Percentiles rank a stretch among this genome's conserved stretches.
Conservation (phyloP, 495 filamentous ascomycete species). For the Penicillium psychrofluorescens region DNA sequence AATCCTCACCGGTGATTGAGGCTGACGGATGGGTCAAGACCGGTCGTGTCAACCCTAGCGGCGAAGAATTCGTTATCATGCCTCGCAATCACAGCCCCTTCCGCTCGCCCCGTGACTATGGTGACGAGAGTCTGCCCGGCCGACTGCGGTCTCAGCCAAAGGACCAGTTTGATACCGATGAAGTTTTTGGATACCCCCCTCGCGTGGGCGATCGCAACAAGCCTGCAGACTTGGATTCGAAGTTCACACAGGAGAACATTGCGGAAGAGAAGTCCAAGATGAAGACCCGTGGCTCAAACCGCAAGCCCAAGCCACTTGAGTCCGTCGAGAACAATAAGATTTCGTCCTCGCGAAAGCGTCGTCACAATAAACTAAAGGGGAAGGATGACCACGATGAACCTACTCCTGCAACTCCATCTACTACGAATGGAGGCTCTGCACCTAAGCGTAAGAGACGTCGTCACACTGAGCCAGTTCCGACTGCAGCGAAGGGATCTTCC, state of each 20-base stretch:
- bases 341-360: conserved; percentile 4
- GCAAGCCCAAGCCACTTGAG: background rate
- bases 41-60: conserved; percentile 25
- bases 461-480: background rate
- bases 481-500: background rate
- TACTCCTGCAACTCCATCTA: no score
- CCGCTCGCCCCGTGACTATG: conserved; percentile 23
- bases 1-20: conserved; percentile 11
- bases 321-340: conserved; percentile 6
- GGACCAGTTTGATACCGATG: conserved; percentile 22
- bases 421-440: no score
- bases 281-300: background rate
- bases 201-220: conserved; percentile 33
- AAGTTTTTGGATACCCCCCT: conserved; percentile 32
- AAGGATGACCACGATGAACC: background rate
- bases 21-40: conserved; percentile 27
- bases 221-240: conserved; percentile 6
- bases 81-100: conserved; percentile 17
- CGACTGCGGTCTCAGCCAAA: conserved; percentile 25
- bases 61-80: conserved; percentile 26
- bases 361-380: background rate
- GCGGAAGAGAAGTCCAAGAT: conserved; percentile 4
- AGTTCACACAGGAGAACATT: conserved; percentile 11
- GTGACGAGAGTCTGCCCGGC: conserved; percentile 17
- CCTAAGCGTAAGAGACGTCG: conserved; percentile 1